Conservation (phyloP, 2,329 filamentous ascomycete genomes). For the Calonectria naviculata region DNA sequence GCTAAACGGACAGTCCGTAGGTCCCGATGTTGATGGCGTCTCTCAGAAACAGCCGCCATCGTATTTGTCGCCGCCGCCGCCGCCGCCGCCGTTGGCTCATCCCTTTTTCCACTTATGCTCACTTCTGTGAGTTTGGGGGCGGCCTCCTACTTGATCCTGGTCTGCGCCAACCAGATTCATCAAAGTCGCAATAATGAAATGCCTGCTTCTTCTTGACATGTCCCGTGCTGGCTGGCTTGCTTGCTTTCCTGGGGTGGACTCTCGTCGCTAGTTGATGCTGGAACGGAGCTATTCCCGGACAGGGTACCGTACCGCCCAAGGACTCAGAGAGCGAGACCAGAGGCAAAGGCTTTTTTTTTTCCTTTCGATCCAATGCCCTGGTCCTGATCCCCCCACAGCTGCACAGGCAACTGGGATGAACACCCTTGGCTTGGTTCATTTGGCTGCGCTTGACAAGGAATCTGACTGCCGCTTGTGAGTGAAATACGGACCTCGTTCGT, state of each 20-base stretch:
- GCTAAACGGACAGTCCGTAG: constrained; percentile 20
- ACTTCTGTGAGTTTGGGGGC: not conserved
- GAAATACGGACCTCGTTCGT: constrained; percentile 19
- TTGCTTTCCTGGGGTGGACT: constrained; percentile 20
- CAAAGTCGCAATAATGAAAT: constrained; percentile 2
- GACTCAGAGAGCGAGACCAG: constrained; percentile 18
- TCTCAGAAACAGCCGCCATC: not conserved
- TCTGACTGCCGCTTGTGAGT: constrained; percentile 13
- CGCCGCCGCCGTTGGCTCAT: not conserved
- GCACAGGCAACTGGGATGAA: constrained; percentile 34
- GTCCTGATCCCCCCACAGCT: constrained; percentile 29
- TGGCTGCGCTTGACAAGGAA: constrained; percentile 16
- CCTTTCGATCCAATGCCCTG: constrained; percentile 19
- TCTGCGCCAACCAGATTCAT: constrained; percentile 9
- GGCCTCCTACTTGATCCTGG: not conserved
- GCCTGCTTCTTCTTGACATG: constrained; percentile 15
- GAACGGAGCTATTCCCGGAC: constrained; percentile 28
- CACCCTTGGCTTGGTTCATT: constrained; percentile 30
- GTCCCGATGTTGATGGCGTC: not conserved
- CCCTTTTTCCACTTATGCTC: not conserved
- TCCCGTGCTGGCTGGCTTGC: constrained; percentile 22
- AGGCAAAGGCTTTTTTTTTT: constrained; percentile 21
- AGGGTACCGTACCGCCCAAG: constrained; percentile 26
- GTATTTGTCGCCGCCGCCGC: not conserved
- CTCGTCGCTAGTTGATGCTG: constrained; percentile 30